phyloP scores from a whole-genome alignment of 2,329 filamentous ascomycete species.

The Lasiodiplodia gonubiensis region DNA sequence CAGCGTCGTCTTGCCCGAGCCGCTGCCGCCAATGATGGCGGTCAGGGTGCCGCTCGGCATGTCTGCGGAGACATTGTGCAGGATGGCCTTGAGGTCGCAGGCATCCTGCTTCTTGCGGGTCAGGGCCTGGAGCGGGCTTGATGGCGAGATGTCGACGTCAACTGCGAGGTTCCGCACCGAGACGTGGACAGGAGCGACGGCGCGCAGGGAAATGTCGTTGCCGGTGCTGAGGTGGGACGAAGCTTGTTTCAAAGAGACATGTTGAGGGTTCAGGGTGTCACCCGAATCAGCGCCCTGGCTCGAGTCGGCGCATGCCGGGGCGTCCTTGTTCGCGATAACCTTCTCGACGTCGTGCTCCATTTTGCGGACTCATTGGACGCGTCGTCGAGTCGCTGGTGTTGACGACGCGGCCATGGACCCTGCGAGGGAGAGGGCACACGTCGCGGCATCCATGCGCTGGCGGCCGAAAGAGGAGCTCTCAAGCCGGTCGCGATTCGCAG shows the following conservation, averaged over 20 bases:
- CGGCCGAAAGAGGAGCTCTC: background rate
- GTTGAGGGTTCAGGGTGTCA: background rate
- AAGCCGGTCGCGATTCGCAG: background rate
- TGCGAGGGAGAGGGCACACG: background rate
- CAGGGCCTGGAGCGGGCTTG: conserved; percentile 31
- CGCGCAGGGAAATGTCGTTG: conserved; percentile 48
- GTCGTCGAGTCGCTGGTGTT: conserved; percentile 3
- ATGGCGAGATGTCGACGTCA: conserved; percentile 63
- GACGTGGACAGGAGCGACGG: conserved; percentile 63
- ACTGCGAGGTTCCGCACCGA: conserved; percentile 62
- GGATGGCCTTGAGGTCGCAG: conserved; percentile 55
- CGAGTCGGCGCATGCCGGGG: background rate
- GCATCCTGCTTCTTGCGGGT: conserved; percentile 35
- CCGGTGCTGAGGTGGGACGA: conserved; percentile 27
- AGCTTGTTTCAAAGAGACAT: background rate
- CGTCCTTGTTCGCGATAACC: background rate
- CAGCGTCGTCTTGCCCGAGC: conserved; percentile 66
- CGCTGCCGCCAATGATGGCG: conserved; percentile 76
- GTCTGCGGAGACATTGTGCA: conserved; percentile 68
- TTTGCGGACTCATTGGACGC: background rate
- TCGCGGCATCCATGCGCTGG: background rate
- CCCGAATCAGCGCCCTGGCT: background rate
- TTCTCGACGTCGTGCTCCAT: conserved; percentile 24
- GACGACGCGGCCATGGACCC: background rate
- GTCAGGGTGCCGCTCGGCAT: conserved; percentile 71